A percentile compares a stretch with the other conserved stretches of the same genome.
phyloP scores from a whole-genome alignment of 768 basidiomycete genomes.

The Dentipellis sp. region DNA sequence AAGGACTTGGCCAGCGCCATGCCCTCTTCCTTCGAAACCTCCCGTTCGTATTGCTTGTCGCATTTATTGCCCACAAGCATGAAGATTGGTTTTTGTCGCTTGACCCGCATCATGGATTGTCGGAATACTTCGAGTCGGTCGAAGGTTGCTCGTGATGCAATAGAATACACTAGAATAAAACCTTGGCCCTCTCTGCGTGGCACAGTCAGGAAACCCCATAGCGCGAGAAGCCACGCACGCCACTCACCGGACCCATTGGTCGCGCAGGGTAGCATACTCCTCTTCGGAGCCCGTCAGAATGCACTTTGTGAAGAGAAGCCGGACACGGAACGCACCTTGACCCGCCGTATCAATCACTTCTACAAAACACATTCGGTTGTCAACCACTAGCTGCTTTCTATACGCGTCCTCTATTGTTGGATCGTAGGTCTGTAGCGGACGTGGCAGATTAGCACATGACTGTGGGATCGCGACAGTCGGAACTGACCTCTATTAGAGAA shows the following conservation, averaged over 20 bases:
- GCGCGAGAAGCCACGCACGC: conserved; percentile 5
- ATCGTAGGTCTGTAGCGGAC: conserved; percentile 71
- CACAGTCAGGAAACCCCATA: conserved; percentile 7
- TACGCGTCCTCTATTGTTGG: conserved; percentile 99
- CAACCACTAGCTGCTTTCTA: conserved; percentile 89
- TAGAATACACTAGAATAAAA: conserved; percentile 96
- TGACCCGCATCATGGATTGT: conserved; percentile 83
- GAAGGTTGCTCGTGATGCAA: conserved; percentile 88
- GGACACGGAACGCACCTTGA: conserved; percentile 56
- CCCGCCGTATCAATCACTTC: conserved; percentile 98
- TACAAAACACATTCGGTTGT: conserved; percentile 91
- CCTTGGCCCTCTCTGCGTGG: conserved; percentile 88
- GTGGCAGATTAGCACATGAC: conserved; percentile 7
- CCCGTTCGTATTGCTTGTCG: conserved; percentile 85
- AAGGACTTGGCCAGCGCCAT: conserved; percentile 70
- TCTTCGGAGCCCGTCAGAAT: conserved; percentile 39
- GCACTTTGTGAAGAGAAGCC: conserved; percentile 3
- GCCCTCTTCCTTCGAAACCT: conserved; percentile 89
- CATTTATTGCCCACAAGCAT: conserved; percentile 96
- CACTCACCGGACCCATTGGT: conserved; percentile 95
- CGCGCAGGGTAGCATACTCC: conserved; percentile 93
- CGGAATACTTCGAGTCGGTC: conserved; percentile 86
- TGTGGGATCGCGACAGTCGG: conserved; percentile 1
- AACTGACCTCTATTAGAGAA: conserved; percentile 42
- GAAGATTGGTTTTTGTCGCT: conserved; percentile 77